Evolutionary conservation across 371 early-diverging fungal genomes (phyloP), one percentile per base, ranked within the genome.

Genomic region (Mortierella sp.): DNA sequence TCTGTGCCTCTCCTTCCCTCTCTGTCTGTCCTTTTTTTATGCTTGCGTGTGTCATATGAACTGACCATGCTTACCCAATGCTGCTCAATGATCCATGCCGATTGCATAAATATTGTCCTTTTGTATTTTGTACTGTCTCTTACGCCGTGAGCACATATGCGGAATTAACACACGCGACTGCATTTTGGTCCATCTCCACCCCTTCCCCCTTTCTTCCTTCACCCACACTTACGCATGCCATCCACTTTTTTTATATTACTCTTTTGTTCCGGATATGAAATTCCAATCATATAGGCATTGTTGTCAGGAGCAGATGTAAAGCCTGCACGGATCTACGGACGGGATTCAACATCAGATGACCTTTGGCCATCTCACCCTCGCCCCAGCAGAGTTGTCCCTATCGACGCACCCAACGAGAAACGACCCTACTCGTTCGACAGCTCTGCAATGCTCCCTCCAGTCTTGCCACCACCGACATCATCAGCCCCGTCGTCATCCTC

Each of bases 311-410:
- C 70, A 27, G 84, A 75, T 76, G 72, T 35, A 56, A 84, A 85
- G 71, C 85, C 82, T n/a, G 72, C 70, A 16, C 43, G 85, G 46
- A 76, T 85, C 49, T 85, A 85, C 49, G 85, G 85, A 65, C 72
- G 85, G 44, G 85, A 85, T 46, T 85, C 85, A 21, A 81, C 84
- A 18, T 78, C 41, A 0, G 84, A 83, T 43, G 84, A 83, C 29
- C 75, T 75, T 46, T 83, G 84, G 84, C n/a, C 80, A 35, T 78
- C 84, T 5, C 10, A 43, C 24, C 70, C 84, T 18, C 79, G 79
- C 29, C 24, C 72, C 18, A 73, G 24, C 49, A 75, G 79, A 35
- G 54, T 83, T 43, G 80, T 80, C 14, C 84, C 80, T 7, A 43
- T 83, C 29, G 84, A 83, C 44, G 80, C 84, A 2, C 84, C 84